Base-by-base conservation (phyloP, 305 asterid species). In the Solanum hybrid region DNA sequence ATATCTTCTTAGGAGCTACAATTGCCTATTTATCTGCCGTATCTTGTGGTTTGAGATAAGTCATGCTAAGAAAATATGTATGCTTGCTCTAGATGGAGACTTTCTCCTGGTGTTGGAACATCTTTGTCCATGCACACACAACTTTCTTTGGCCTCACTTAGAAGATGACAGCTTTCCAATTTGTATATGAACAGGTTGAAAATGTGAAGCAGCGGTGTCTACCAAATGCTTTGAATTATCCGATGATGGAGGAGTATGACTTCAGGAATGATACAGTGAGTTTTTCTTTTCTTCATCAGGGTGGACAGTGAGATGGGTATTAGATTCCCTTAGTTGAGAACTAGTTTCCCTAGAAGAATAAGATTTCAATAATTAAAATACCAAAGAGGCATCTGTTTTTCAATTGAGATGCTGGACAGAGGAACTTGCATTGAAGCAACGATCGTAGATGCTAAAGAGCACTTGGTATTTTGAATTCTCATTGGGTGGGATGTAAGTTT, bases 191-290 rank as follows among this genome's bases (percentile, higher is more conserved):
- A 38, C 94, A 96, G 98, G 99, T 97, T 45, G 98, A 97, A 92
- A 97, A 95, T 93, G 99, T 97, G 89, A 97, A 97, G 97, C 98
- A 97, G 86, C 96, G 98, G 7, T 97, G 99, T 90, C 89, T 97
- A 91, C 99, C 99, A 45, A 97, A 95, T 91, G 98, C 98, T 89
- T 91, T 97, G 87, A 97, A 97, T 90, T 97, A 97, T 91, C 99
- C 99, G 12, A 97, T 97, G 99, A 90, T 97, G 96, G 99, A 97
- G 96, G 99, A 97, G 93, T 96, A 97, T 87, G 99, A 97, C 94
- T 97, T 97, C 93, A 94, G 98, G 93, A 97, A 97, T 91, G 99
- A 97, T 90, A 93, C 95, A 76, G 98, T 96, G 92, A 96, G 98
- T 95, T 87, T 87, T 87, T 24, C 3, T 85, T 37, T 24, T 1